A percentile compares a stretch with the other conserved stretches of the same genome.
These are phyloP conservation scores for Claviceps citrina DNA, from an alignment of 2,329 filamentous ascomycete genomes.

Conservation along the genomic window DNA sequence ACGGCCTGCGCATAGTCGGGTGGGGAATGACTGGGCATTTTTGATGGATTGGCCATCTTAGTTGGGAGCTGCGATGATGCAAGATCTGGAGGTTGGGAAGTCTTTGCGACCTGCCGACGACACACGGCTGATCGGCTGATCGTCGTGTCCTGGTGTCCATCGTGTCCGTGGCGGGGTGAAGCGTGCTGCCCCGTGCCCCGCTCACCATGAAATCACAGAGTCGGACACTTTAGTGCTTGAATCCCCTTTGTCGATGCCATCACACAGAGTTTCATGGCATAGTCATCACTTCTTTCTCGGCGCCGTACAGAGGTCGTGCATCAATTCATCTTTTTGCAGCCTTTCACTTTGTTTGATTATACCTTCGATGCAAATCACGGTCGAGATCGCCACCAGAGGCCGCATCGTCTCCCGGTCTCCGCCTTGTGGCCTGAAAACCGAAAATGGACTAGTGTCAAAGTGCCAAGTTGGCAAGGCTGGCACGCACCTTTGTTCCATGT, in stretches of 20 bases:
- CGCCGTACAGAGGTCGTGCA: too few relatives aligned
- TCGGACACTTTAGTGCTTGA: too few relatives aligned
- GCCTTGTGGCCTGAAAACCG: conserved; percentile 19
- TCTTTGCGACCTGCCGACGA: neutral
- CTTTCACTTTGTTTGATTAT: too few relatives aligned
- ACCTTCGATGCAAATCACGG: too few relatives aligned
- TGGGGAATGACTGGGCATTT: conserved; percentile 12
- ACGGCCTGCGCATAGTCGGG: conserved; percentile 30
- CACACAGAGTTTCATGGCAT: too few relatives aligned
- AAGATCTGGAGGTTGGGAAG: neutral
- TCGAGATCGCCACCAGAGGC: too few relatives aligned
- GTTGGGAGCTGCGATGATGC: neutral
- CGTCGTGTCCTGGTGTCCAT: neutral
- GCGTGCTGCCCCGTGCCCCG: conserved; percentile 1
- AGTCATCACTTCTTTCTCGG: too few relatives aligned
- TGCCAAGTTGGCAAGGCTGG: neutral
- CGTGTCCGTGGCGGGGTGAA: neutral
- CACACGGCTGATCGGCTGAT: neutral
- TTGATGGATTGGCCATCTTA: neutral
- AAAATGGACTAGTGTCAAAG: conserved; percentile 13
- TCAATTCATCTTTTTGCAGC: too few relatives aligned
- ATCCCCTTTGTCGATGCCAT: too few relatives aligned
- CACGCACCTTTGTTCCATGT: conserved; percentile 11
- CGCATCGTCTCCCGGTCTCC: conserved; percentile 7
- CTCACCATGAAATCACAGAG: conserved; percentile 1